A percentile compares a stretch with the other conserved stretches of the same genome.
Evolutionary conservation across 805 yeast genomes (phyloP).

Genomic region (Saturnispora hagleri): DNA sequence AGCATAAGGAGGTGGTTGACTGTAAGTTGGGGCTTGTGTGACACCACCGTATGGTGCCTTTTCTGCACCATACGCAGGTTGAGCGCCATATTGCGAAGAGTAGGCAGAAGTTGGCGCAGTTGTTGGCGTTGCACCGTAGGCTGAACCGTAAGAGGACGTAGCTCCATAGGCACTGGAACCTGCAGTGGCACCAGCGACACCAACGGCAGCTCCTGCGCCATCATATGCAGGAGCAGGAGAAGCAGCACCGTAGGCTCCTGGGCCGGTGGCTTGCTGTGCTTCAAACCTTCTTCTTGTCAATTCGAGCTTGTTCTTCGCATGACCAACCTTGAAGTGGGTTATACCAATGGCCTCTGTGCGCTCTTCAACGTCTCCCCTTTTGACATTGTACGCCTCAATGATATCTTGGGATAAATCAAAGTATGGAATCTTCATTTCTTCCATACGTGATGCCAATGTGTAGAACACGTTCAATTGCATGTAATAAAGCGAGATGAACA

Average conservation of each 20-base stretch:
- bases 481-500: constrained; percentile 88
- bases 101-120: constrained; percentile 3
- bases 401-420: constrained; percentile 83
- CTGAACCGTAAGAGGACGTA: constrained; percentile 17
- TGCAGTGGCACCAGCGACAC: constrained; percentile 9
- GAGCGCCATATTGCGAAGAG: constrained; percentile 24
- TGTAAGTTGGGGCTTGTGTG: constrained; percentile 19
- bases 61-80: constrained; percentile 18
- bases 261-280: constrained; percentile 24
- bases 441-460: constrained; percentile 84
- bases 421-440: constrained; percentile 94
- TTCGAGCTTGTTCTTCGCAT: constrained; percentile 77
- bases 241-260: constrained; percentile 12
- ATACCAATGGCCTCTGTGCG: constrained; percentile 82
- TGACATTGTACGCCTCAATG: constrained; percentile 63
- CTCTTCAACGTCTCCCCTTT: constrained; percentile 89
- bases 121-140: constrained; percentile 28
- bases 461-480: constrained; percentile 97
- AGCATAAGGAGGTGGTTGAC: constrained; percentile 13
- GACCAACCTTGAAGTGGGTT: constrained; percentile 84
- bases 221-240: constrained; percentile 27
- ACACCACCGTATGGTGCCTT: constrained; percentile 10
- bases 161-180: constrained; percentile 18
- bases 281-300: constrained; percentile 72
- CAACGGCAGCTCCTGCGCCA: constrained; percentile 23